Base-by-base conservation (phyloP, 1,284 basidiomycete species). In the Coniferiporia sulphurascens region DNA sequence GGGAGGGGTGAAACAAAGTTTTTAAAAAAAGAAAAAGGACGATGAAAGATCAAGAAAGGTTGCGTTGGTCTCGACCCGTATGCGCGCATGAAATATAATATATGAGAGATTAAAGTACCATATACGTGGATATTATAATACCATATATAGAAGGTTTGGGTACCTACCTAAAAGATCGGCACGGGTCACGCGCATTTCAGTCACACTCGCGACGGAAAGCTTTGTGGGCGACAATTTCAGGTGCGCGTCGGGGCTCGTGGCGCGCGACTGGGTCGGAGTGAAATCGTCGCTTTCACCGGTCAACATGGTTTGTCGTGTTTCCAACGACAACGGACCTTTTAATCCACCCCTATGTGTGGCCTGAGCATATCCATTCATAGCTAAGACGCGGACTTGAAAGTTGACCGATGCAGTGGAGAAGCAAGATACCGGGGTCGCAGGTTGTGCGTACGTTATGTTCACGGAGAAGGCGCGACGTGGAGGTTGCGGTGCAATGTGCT, bases 261-360 rank as follows among this genome's bases (percentile, higher is more conserved):
- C 27, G 6, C 59, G 55, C 17, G 59, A 61, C 35, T 32, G 59
- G 27, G 59, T 61, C 19, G 55, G 59, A 17, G 59, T 61, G 41
- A 54, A 21, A 22, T 57, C 59, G 32, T 27, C 59, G 19, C 17
- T 32, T 15, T 34, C n/a, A 43, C 41, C 32, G 12, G 35, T 59
- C 51, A 48, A 27, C 34, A 9, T 54, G 12, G 44, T 41, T 12
- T 41, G 38, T 10, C 15, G 9, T 12, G 38, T 15, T 41, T 41
- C 38, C 38, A 41, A 41, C 38, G 38, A 10, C 9, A 12, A 12
- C 38, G 38, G 12, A 15, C 9, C 15, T 41, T 41, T 41, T 12
- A 41, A 15, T 10, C 15, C 7, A 4, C 15, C 38, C 15, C 9
- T 8, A 15, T 27, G 27, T 27, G 27, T 5, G 5, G 27, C 5